Base-by-base conservation (phyloP, 768 basidiomycete genomes). In the Pholiota molesta region DNA sequence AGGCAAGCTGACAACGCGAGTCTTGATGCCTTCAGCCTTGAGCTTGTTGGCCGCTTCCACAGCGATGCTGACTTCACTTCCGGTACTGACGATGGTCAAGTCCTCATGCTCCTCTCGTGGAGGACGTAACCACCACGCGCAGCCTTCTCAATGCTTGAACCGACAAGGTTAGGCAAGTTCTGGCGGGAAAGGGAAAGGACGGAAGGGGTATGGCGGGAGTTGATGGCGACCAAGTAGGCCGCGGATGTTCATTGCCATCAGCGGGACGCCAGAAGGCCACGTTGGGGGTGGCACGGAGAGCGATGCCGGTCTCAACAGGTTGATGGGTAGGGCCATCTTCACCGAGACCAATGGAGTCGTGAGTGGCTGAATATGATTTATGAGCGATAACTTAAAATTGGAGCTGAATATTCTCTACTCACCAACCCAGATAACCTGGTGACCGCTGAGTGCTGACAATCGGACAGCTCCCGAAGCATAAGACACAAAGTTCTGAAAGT, bases 211-310 rank as follows among this genome's bases (percentile, higher is more conserved):
- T 80, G 76, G 64, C 76, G 84, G 63, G 92, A 88, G 65, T 83
- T 81, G 68, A 98, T 75, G 51, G 95, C 91, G 60, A 89, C 86
- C 62, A 86, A 74, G 81, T 97, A 97, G 17, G 95, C 85, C 21
- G 95, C 95, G 21, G 93, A 95, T n/a, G 94, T 95, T 98, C 96
- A 74, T 97, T 97, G 35, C 96, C 95, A 73, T 97, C 95, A 28
- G 95, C 94, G 5, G 93, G 93, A 62, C 93, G 89, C 90, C 91
- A 92, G 83, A 97, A 94, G 64, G 92, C 91, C 55, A 93, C 78
- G 80, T 98, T 97, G 68, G 96, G 96, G 49, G 87, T 86, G 13
- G 96, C 91, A 66, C 96, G 92, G 74, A 97, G 81, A 75, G 90
- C 91, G 47, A 86, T 87, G 62, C 85, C 91, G 31, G 93, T 94